Evolutionary conservation across 176 grass and related monocot species (phyloP).

Genomic region (Eleusine indica): DNA sequence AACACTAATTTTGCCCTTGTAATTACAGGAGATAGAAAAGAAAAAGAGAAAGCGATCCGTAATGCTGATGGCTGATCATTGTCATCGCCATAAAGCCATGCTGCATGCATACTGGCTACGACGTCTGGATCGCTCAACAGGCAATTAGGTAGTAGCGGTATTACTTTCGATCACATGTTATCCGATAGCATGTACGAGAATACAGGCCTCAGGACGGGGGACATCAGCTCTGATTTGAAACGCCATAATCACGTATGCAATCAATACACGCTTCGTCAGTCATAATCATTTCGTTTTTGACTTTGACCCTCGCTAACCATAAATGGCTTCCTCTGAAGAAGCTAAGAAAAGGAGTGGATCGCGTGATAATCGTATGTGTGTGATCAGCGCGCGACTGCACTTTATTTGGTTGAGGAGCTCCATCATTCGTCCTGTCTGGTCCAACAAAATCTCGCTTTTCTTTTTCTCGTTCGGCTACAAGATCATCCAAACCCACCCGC

Average conservation of each 20-base stretch:
- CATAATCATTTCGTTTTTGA: background rate
- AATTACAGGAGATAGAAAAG: no score
- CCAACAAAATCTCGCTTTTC: background rate
- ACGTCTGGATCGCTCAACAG: background rate
- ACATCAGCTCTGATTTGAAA: background rate
- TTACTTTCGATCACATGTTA: background rate
- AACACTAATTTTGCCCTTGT: background rate
- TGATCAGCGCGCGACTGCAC: no score
- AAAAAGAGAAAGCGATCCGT: background rate
- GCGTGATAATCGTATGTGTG: background rate
- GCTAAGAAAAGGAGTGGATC: background rate
- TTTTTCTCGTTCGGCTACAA: background rate
- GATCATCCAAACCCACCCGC: background rate
- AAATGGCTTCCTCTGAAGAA: background rate
- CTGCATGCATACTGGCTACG: background rate
- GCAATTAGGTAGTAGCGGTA: background rate
- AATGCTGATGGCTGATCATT: background rate
- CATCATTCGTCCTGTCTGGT: background rate
- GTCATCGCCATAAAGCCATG: background rate
- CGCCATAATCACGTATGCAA: background rate
- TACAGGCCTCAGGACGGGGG: background rate
- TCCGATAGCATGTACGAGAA: background rate
- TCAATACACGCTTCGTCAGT: background rate
- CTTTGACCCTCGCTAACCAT: background rate
- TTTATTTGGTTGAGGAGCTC: background rate